Percentiles rank a stretch among this genome's conserved stretches.
phyloP scores from a whole-genome alignment of 495 filamentous ascomycete genomes.

The Trichoderma erinaceum region DNA sequence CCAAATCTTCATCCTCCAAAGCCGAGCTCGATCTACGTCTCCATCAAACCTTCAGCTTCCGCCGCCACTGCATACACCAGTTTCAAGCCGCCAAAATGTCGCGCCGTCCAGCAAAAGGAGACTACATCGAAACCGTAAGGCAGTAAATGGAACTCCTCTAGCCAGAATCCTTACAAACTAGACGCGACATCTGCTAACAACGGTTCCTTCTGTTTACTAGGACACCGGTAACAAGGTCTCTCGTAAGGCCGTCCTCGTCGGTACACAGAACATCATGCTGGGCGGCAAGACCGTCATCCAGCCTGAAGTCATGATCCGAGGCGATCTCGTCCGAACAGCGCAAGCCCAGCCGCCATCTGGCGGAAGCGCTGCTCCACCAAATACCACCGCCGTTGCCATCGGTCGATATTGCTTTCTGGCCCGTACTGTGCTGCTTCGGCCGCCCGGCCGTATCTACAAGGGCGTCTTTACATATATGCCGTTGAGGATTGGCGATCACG shows the following conservation, averaged over 20 bases:
- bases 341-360: slow-evolving; percentile 30
- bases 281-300: slow-evolving; percentile 93
- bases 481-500: slow-evolving; percentile 86
- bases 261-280: slow-evolving; percentile 95
- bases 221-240: slow-evolving; percentile 98
- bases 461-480: slow-evolving; percentile 69
- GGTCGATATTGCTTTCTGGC: slow-evolving; percentile 84
- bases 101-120: slow-evolving; percentile 69
- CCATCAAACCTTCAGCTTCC: not conserved
- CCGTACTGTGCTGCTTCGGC: slow-evolving; percentile 63
- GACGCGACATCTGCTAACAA: slow-evolving; percentile 11
- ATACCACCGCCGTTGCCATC: slow-evolving; percentile 70
- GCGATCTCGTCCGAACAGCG: slow-evolving; percentile 67
- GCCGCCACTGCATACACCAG: not conserved
- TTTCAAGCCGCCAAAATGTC: slow-evolving; percentile 50
- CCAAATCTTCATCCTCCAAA: not conserved
- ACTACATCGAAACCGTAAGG: slow-evolving; percentile 92
- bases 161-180: slow-evolving; percentile 14
- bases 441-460: slow-evolving; percentile 67
- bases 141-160: not conserved
- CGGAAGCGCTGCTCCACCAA: slow-evolving; percentile 28
- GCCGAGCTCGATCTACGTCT: not conserved
- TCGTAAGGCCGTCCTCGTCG: slow-evolving; percentile 79
- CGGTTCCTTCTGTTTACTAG: slow-evolving; percentile 42
- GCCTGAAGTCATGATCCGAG: slow-evolving; percentile 84